Evolutionary conservation across 768 basidiomycete species (phyloP).

Genomic region (Grammothele lineata): DNA sequence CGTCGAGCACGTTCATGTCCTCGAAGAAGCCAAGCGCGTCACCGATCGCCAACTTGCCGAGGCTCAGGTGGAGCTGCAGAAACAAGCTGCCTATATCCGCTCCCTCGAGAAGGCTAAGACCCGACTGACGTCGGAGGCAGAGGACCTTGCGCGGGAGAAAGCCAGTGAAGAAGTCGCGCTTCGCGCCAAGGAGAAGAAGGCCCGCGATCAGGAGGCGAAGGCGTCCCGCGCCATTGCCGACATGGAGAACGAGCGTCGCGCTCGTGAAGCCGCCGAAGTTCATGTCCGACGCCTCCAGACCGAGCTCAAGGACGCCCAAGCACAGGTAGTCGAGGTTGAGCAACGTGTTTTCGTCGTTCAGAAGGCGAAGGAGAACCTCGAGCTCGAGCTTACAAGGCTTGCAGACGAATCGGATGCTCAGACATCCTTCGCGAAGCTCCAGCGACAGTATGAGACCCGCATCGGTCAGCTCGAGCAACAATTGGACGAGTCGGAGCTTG

Average conservation of each 20-base stretch:
- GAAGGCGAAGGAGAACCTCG: constrained; percentile 61
- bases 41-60: constrained; percentile 88
- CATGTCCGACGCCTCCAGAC: constrained; percentile 55
- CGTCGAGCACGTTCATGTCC: constrained; percentile 94
- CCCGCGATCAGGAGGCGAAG: constrained; percentile 57
- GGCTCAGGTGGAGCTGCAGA: constrained; percentile 72
- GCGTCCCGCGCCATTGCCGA: constrained; percentile 51
- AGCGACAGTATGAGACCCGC: constrained; percentile 58
- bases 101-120: constrained; percentile 82
- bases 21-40: constrained; percentile 92
- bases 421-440: constrained; percentile 52
- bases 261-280: constrained; percentile 62
- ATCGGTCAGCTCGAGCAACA: constrained; percentile 61
- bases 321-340: constrained; percentile 52
- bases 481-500: constrained; percentile 51
- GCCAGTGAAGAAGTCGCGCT: constrained; percentile 66
- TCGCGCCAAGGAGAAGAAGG: constrained; percentile 65
- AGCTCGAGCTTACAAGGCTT: constrained; percentile 61
- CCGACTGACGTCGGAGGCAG: constrained; percentile 72
- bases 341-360: constrained; percentile 51
- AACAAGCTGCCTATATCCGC: constrained; percentile 70
- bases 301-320: constrained; percentile 52
- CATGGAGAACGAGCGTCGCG: constrained; percentile 62
- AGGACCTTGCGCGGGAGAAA: constrained; percentile 73
- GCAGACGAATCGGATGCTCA: constrained; percentile 55